These are phyloP conservation scores for Trichoderma sp. DNA, from an alignment of 2,329 filamentous ascomycete species.

Conservation along the genomic window DNA sequence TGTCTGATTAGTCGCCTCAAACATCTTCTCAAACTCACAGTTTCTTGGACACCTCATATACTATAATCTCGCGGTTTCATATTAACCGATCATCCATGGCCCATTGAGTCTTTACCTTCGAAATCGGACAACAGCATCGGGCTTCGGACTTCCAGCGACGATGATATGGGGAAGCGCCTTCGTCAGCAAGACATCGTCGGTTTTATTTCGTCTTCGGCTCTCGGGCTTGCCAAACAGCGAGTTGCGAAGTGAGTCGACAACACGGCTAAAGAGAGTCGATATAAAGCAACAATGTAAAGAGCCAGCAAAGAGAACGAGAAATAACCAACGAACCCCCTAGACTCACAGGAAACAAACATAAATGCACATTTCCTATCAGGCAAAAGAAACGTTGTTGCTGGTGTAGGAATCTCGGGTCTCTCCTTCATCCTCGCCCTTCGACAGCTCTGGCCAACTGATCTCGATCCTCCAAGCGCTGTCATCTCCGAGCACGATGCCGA, in stretches of 20 bases:
- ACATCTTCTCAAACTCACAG: too few species aligned
- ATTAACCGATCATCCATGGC: not conserved
- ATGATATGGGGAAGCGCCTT: not conserved
- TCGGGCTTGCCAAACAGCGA: conserved; percentile 7
- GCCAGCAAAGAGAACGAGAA: not conserved
- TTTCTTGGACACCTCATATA: too few species aligned
- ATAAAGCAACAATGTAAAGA: not conserved
- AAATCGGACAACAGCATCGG: not conserved
- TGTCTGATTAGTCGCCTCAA: too few species aligned
- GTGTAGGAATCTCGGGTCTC: conserved; percentile 46
- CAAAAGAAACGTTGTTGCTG: conserved; percentile 45
- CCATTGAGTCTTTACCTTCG: not conserved
- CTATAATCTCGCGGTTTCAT: too few species aligned
- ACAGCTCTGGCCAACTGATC: conserved; percentile 39
- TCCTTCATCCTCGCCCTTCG: conserved; percentile 43
- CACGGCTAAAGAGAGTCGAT: too few species aligned
- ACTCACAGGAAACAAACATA: not conserved
- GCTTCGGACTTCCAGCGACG: conserved; percentile 2
- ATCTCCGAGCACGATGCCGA: conserved; percentile 44
- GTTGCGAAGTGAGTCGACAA: too few species aligned
- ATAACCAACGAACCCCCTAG: too few species aligned
- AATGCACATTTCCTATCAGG: conserved; percentile 35
- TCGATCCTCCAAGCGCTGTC: conserved; percentile 37
- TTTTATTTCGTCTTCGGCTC: not conserved
- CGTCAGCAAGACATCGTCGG: not conserved